A percentile compares a stretch with the other conserved stretches of the same genome.
Evolutionary conservation across 2,329 filamentous ascomycete genomes (phyloP).

Genomic region (Ceratocystis albifundus): DNA sequence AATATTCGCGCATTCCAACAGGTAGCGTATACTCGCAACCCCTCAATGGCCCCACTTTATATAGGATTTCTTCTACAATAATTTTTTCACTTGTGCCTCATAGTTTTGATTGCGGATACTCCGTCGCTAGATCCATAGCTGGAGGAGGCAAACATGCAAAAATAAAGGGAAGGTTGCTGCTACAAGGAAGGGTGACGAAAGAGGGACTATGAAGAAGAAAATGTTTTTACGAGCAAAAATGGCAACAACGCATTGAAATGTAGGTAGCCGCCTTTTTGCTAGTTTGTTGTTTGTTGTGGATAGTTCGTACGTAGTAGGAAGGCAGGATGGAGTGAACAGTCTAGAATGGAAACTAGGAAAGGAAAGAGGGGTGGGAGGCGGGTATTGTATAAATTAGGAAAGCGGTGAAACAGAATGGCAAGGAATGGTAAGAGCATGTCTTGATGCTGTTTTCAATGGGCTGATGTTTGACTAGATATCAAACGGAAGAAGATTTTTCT

Average conservation of each 20-base stretch:
- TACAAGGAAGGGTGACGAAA: not conserved
- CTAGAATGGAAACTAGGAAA: conserved; percentile 17
- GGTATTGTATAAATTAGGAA: conserved; percentile 14
- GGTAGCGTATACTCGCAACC: not conserved
- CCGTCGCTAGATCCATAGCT: conserved; percentile 14
- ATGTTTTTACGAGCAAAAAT: not conserved
- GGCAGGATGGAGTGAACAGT: conserved; percentile 8
- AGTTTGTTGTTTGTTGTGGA: conserved; percentile 13
- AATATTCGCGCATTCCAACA: not conserved
- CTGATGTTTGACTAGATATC: not conserved
- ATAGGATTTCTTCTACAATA: not conserved
- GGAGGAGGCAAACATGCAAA: conserved; percentile 12
- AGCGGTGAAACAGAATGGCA: conserved; percentile 16
- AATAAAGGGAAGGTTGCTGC: not conserved
- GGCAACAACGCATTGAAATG: conserved; percentile 4
- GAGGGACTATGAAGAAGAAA: not conserved
- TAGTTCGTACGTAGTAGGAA: not conserved
- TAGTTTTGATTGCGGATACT: conserved; percentile 15
- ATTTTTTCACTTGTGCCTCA: conserved; percentile 3
- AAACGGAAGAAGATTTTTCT: not conserved
- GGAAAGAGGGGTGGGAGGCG: conserved; percentile 14
- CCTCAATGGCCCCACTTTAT: not conserved
- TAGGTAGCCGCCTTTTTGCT: not conserved
- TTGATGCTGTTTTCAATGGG: not conserved
- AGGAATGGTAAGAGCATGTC: not conserved